Evolutionary conservation across 495 filamentous ascomycete genomes (phyloP).

Genomic region (Talaromyces ruber): DNA sequence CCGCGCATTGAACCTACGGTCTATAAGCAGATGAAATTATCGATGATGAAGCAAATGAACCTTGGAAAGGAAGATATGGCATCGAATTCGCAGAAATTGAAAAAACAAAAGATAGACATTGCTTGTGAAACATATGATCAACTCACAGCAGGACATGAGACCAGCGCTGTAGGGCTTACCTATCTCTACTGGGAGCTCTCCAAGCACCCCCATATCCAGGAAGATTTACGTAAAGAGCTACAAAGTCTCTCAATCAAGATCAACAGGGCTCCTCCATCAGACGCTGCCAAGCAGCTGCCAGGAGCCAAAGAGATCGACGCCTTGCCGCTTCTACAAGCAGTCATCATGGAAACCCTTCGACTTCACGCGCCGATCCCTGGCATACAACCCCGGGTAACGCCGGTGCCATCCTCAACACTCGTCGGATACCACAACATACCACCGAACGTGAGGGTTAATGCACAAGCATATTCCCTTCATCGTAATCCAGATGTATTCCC

Average conservation of each 20-base stretch:
- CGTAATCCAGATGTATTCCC: constrained; percentile 54
- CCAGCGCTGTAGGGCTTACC: constrained; percentile 61
- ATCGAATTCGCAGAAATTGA: constrained; percentile 9
- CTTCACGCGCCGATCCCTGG: constrained; percentile 69
- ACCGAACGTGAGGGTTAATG: constrained; percentile 57
- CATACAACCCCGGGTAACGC: constrained; percentile 66
- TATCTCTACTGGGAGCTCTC: constrained; percentile 66
- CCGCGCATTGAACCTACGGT: constrained; percentile 30
- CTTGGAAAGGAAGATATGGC: constrained; percentile 13
- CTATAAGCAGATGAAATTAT: constrained; percentile 38
- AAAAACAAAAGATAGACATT: constrained; percentile 39
- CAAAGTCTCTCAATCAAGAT: constrained; percentile 36
- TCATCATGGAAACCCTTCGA: constrained; percentile 68
- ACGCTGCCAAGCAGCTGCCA: constrained; percentile 23
- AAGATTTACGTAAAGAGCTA: constrained; percentile 52
- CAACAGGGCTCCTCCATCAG: constrained; percentile 8
- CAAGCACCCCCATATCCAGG: constrained; percentile 44
- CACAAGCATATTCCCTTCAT: constrained; percentile 65
- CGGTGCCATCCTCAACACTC: constrained; percentile 40
- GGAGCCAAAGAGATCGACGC: constrained; percentile 57
- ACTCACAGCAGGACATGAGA: constrained; percentile 71
- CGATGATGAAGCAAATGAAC: constrained; percentile 25
- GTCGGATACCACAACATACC: constrained; percentile 49
- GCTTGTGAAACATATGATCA: constrained; percentile 71
- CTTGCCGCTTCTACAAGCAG: constrained; percentile 66